phyloP scores from a whole-genome alignment of 192 early-diverging fungal species.

The Dissophora ornata region DNA sequence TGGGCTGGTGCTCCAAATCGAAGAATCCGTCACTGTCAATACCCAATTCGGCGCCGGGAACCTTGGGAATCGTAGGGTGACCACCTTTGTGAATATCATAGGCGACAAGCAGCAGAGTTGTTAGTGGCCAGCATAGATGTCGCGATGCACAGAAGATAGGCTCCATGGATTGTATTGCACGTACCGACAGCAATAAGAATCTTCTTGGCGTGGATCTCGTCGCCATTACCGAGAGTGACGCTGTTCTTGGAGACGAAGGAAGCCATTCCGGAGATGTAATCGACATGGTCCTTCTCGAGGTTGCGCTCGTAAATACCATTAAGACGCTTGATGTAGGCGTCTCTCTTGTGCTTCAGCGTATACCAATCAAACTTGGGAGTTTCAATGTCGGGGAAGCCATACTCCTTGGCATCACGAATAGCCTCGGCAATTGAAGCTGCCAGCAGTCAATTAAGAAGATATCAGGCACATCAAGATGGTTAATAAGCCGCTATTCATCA shows the following conservation, averaged over 20 bases:
- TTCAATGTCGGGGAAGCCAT: slow-evolving; percentile 82
- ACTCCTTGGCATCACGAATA: slow-evolving; percentile 88
- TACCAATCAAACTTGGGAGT: slow-evolving; percentile 79
- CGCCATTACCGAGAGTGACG: slow-evolving; percentile 65
- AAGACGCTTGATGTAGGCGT: slow-evolving; percentile 95
- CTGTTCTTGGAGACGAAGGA: slow-evolving; percentile 83
- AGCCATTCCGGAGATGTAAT: slow-evolving; percentile 85
- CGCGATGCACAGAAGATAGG: too few relatives aligned
- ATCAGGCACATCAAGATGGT: too few relatives aligned
- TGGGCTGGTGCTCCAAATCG: slow-evolving; percentile 90
- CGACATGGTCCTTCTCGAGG: slow-evolving; percentile 86
- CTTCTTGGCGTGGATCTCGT: slow-evolving; percentile 77
- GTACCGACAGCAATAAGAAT: slow-evolving; percentile 92
- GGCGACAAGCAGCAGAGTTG: background rate
- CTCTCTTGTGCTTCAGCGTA: slow-evolving; percentile 88
- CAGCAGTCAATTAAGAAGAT: background rate
- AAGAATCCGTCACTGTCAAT: slow-evolving; percentile 97
- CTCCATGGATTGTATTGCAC: background rate
- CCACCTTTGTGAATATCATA: slow-evolving; percentile 61
- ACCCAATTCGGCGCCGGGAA: slow-evolving; percentile 87
- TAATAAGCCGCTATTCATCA: too few relatives aligned
- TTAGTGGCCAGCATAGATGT: too few relatives aligned
- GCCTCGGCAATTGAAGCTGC: slow-evolving; percentile 86
- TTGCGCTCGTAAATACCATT: slow-evolving; percentile 98
- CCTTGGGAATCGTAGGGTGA: slow-evolving; percentile 77